Conservation (phyloP, 495 filamentous ascomycete species). For the Aspergillus mulundensis region DNA sequence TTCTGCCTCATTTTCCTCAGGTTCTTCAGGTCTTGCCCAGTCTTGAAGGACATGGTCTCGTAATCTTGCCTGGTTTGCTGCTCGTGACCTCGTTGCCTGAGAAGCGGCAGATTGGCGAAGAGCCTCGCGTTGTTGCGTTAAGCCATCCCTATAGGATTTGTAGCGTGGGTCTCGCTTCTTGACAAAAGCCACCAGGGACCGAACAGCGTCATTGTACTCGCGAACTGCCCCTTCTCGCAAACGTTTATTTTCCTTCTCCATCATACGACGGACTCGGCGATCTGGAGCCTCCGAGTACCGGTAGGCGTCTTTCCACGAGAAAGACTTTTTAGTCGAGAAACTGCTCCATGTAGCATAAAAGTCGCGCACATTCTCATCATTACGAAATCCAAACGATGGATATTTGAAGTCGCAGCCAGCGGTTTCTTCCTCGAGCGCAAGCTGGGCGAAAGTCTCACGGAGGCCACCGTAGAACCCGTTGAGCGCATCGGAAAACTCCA, state of each 20-base stretch:
- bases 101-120: slow-evolving; percentile 74
- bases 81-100: slow-evolving; percentile 79
- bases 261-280: slow-evolving; percentile 71
- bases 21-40: slow-evolving; percentile 64
- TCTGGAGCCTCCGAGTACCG: slow-evolving; percentile 82
- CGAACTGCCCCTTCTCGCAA: slow-evolving; percentile 76
- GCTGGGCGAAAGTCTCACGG: slow-evolving; percentile 66
- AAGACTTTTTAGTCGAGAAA: slow-evolving; percentile 82
- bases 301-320: slow-evolving; percentile 84
- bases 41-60: slow-evolving; percentile 64
- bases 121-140: slow-evolving; percentile 73
- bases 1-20: slow-evolving; percentile 56
- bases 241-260: slow-evolving; percentile 94
- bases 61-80: slow-evolving; percentile 72
- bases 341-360: slow-evolving; percentile 81
- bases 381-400: slow-evolving; percentile 71
- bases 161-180: slow-evolving; percentile 89
- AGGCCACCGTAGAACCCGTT: slow-evolving; percentile 80
- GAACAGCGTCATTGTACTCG: slow-evolving; percentile 92
- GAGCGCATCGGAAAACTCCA: slow-evolving; percentile 71
- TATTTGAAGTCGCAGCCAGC: slow-evolving; percentile 66
- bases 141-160: slow-evolving; percentile 61
- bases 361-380: slow-evolving; percentile 63
- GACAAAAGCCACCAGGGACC: slow-evolving; percentile 82
- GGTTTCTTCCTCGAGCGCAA: slow-evolving; percentile 75